Evolutionary conservation across 768 basidiomycete genomes (phyloP).

Genomic region (Xerocomellus amylosporus): DNA sequence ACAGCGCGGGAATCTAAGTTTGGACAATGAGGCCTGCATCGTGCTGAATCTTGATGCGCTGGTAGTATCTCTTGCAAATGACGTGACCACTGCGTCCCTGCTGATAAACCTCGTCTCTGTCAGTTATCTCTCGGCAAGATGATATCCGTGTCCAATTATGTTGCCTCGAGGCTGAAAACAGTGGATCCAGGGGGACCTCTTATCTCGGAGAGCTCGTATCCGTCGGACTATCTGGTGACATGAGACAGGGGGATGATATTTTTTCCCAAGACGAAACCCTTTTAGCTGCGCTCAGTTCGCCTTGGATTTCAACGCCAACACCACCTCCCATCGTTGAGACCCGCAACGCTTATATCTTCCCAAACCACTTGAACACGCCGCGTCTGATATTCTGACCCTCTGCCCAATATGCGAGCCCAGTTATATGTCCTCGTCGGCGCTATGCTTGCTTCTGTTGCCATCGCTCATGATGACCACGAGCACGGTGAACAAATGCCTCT

Average conservation of each 20-base stretch:
- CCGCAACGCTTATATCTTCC: neutral
- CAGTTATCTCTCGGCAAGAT: slow-evolving; percentile 7
- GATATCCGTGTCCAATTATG: neutral
- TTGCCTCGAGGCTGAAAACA: slow-evolving; percentile 52
- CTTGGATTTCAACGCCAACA: neutral
- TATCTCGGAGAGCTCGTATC: slow-evolving; percentile 16
- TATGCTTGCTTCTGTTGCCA: slow-evolving; percentile 25
- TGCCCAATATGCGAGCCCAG: slow-evolving; percentile 23
- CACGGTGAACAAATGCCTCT: slow-evolving; percentile 59
- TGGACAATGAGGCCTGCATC: slow-evolving; percentile 28
- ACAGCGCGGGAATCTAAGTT: slow-evolving; percentile 4
- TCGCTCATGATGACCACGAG: slow-evolving; percentile 40
- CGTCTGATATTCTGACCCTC: neutral
- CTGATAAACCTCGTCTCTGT: slow-evolving; percentile 8
- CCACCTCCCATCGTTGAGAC: neutral
- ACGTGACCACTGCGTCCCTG: slow-evolving; percentile 3
- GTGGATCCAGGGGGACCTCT: slow-evolving; percentile 1
- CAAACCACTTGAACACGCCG: too few species aligned
- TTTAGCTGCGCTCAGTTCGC: slow-evolving; percentile 11
- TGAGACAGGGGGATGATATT: slow-evolving; percentile 12
- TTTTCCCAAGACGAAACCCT: slow-evolving; percentile 28
- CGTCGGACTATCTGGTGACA: slow-evolving; percentile 17
- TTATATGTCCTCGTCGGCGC: slow-evolving; percentile 25
- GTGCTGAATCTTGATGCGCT: slow-evolving; percentile 30
- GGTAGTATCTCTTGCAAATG: neutral